These are phyloP conservation scores for Kwoniella mangroviensis DNA, from an alignment of 768 basidiomycete species.

Conservation along the genomic window DNA sequence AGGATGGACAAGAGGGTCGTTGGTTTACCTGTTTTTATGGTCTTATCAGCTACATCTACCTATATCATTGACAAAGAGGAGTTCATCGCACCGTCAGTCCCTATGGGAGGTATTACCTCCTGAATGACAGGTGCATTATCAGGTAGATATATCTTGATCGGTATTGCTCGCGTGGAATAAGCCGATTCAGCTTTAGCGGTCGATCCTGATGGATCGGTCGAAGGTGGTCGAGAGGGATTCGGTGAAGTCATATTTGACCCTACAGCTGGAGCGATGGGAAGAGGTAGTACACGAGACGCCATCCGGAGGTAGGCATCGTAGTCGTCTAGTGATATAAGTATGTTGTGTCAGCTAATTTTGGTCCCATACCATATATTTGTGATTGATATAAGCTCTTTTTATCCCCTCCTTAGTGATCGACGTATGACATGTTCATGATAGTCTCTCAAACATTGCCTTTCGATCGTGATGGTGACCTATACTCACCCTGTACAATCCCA, in stretches of 20 bases:
- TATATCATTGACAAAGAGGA: not conserved
- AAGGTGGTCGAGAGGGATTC: constrained; percentile 66
- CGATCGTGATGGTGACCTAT: too few species aligned
- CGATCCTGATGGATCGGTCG: constrained; percentile 59
- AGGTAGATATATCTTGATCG: constrained; percentile 84
- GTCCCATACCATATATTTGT: too few species aligned
- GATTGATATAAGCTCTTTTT: too few species aligned
- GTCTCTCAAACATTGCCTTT: too few species aligned
- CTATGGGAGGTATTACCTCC: constrained; percentile 79
- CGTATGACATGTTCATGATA: too few species aligned
- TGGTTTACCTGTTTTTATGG: constrained; percentile 65
- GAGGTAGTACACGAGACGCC: constrained; percentile 88
- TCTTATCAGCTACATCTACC: not conserved
- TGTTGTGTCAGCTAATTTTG: not conserved
- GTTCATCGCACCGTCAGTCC: constrained; percentile 70
- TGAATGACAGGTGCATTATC: constrained; percentile 85
- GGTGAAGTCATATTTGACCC: constrained; percentile 51
- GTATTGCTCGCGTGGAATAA: constrained; percentile 83
- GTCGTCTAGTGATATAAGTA: constrained; percentile 67
- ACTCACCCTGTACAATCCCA: constrained; percentile 89
- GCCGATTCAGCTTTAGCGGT: constrained; percentile 75
- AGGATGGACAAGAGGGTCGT: constrained; percentile 74
- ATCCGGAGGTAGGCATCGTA: constrained; percentile 95
- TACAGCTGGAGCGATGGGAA: constrained; percentile 58
- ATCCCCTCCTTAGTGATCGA: too few species aligned